Conservation (phyloP, 2,329 filamentous ascomycete species). For the Rutstroemia sp. region DNA sequence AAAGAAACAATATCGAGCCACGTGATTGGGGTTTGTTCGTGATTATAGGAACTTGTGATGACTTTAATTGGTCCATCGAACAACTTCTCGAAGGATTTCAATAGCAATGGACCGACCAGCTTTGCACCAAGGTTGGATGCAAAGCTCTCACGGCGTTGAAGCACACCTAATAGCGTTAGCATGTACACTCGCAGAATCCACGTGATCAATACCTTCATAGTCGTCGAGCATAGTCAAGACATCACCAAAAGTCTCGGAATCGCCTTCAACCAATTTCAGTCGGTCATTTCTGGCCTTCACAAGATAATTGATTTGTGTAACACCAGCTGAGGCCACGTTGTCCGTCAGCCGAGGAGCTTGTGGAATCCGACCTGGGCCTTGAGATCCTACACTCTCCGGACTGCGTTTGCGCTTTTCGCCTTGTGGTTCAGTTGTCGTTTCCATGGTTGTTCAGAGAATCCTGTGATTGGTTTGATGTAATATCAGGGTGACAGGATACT, state of each 20-base stretch:
- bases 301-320: conserved; percentile 46
- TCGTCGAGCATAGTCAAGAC: conserved; percentile 66
- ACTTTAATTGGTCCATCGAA: conserved; percentile 70
- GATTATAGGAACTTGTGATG: conserved; percentile 39
- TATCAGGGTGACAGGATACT: background rate
- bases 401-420: conserved; percentile 24
- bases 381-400: conserved; percentile 13
- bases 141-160: conserved; percentile 80
- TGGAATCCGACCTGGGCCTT: conserved; percentile 27
- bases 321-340: conserved; percentile 2
- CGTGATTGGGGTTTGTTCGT: conserved; percentile 56
- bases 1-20: conserved; percentile 86
- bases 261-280: conserved; percentile 45
- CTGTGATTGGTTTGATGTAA: background rate
- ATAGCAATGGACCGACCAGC: conserved; percentile 71
- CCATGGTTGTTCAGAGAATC: background rate
- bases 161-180: conserved; percentile 47
- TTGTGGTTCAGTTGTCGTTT: background rate
- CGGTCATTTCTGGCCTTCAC: conserved; percentile 37
- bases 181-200: background rate
- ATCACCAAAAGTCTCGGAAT: conserved; percentile 62
- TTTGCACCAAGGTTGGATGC: conserved; percentile 79
- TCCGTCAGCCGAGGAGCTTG: conserved; percentile 10
- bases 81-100: conserved; percentile 78
- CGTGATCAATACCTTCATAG: conserved; percentile 54